phyloP scores from a whole-genome alignment of 1,284 basidiomycete species.

The Porogramme epimiltina region DNA sequence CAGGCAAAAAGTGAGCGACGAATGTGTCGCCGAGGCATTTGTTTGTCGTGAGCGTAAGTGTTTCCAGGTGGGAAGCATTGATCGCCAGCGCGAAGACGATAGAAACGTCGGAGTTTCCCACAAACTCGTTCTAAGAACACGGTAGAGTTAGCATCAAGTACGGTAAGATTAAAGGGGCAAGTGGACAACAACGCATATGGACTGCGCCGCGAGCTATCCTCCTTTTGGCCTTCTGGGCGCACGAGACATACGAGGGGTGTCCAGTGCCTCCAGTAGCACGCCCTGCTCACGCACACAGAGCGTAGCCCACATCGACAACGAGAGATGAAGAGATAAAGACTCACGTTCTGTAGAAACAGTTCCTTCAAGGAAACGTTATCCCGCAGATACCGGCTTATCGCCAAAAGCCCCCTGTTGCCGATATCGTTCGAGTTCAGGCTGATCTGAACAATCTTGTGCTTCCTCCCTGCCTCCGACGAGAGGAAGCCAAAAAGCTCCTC shows the following conservation, averaged over 20 bases:
- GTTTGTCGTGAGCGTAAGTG: conserved; percentile 48
- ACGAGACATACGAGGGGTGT: too few relatives aligned
- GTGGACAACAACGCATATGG: too few relatives aligned
- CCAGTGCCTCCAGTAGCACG: too few relatives aligned
- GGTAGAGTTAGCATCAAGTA: neutral
- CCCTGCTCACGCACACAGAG: too few relatives aligned
- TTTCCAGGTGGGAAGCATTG: conserved; percentile 48
- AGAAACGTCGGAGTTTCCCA: conserved; percentile 36
- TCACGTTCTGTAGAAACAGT: conserved; percentile 59
- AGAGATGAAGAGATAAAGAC: conserved; percentile 24
- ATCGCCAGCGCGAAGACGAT: conserved; percentile 45
- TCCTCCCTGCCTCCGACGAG: conserved; percentile 45
- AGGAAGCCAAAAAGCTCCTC: conserved; percentile 58
- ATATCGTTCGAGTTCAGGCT: conserved; percentile 57
- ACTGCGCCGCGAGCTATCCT: too few relatives aligned
- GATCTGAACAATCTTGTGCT: conserved; percentile 54
- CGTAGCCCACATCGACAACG: too few relatives aligned
- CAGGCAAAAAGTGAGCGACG: conserved; percentile 48
- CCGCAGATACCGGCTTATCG: conserved; percentile 53
- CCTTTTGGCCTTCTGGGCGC: too few relatives aligned
- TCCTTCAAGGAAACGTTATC: conserved; percentile 47
- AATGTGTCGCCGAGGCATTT: conserved; percentile 49
- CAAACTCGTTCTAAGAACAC: conserved; percentile 45
- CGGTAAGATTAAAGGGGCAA: too few relatives aligned
- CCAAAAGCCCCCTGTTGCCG: conserved; percentile 53